Conservation (phyloP, 1,284 basidiomycete genomes). For the Macrocystidia cucumis region DNA sequence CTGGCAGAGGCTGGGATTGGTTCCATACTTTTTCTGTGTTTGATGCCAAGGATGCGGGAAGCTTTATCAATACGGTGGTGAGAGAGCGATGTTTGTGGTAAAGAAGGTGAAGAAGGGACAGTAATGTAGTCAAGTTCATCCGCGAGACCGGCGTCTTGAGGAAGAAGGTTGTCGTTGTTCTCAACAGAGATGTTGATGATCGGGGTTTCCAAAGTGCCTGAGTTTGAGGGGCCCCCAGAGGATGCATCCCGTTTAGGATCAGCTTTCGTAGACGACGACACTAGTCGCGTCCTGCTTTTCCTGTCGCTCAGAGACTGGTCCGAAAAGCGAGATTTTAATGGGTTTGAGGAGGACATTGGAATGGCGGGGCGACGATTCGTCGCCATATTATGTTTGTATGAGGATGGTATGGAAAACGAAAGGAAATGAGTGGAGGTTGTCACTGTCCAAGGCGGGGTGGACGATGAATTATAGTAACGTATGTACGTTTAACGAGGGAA, state of each 20-base stretch:
- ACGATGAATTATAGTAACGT: too few relatives aligned
- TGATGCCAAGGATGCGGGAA: slow-evolving; percentile 65
- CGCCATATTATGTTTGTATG: too few relatives aligned
- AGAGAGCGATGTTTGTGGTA: slow-evolving; percentile 18
- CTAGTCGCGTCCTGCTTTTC: slow-evolving; percentile 13
- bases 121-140: slow-evolving; percentile 72
- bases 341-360: slow-evolving; percentile 21
- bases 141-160: slow-evolving; percentile 31
- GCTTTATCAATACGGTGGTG: slow-evolving; percentile 45
- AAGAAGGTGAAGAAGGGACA: slow-evolving; percentile 28
- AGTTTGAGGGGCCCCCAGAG: slow-evolving; percentile 13
- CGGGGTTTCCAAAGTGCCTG: slow-evolving; percentile 27
- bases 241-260: slow-evolving; percentile 13
- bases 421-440: too few relatives aligned
- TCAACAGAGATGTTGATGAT: slow-evolving; percentile 33
- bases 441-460: too few relatives aligned
- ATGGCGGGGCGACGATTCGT: too few relatives aligned
- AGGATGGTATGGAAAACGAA: too few relatives aligned
- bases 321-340: slow-evolving; percentile 28
- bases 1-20: slow-evolving; percentile 69
- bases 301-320: slow-evolving; percentile 25
- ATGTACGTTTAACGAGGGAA: too few relatives aligned
- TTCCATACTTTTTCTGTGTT: slow-evolving; percentile 70
- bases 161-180: slow-evolving; percentile 14
- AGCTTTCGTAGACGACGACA: slow-evolving; percentile 11